A percentile compares a stretch with the other conserved stretches of the same genome.
Evolutionary conservation across 257 asterid species (phyloP).

Genomic region (Solanum ahanhuiri): DNA sequence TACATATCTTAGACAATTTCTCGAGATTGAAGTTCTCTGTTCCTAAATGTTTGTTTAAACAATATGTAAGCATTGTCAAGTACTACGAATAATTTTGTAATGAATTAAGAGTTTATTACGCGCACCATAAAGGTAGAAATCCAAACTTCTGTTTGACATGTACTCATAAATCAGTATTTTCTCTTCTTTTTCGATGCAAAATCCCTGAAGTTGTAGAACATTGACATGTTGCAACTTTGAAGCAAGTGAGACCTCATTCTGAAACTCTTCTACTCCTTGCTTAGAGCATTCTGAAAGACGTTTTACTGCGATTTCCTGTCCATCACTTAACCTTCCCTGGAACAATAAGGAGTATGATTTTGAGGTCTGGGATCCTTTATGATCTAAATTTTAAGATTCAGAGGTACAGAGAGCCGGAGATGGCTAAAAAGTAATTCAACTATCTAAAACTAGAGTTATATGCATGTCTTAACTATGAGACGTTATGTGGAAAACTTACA

Average conservation of each 20-base stretch:
- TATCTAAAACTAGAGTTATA: background rate
- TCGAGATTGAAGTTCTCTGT: background rate
- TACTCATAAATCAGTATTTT: constrained; percentile 25
- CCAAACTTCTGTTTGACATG: constrained; percentile 26
- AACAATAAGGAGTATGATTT: background rate
- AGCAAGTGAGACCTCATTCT: constrained; percentile 23
- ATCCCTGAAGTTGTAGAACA: constrained; percentile 15
- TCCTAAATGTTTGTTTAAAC: background rate
- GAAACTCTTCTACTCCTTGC: constrained; percentile 29
- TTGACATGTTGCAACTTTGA: constrained; percentile 30
- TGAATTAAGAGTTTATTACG: background rate
- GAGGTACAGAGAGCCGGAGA: too few relatives aligned
- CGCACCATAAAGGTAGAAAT: constrained; percentile 18
- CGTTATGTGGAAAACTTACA: background rate
- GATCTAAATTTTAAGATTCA: too few relatives aligned
- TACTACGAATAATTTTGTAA: background rate
- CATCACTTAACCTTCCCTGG: constrained; percentile 21
- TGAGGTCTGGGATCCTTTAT: background rate
- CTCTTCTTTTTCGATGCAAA: constrained; percentile 18
- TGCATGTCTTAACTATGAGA: background rate
- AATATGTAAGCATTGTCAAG: background rate
- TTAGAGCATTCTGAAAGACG: constrained; percentile 21
- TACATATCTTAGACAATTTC: background rate
- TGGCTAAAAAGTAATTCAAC: too few relatives aligned
- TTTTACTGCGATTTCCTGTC: constrained; percentile 25